Evolutionary conservation across 768 basidiomycete species (phyloP), one percentile per base, ranked within the genome.

Genomic region (Podaxis rugospora): DNA sequence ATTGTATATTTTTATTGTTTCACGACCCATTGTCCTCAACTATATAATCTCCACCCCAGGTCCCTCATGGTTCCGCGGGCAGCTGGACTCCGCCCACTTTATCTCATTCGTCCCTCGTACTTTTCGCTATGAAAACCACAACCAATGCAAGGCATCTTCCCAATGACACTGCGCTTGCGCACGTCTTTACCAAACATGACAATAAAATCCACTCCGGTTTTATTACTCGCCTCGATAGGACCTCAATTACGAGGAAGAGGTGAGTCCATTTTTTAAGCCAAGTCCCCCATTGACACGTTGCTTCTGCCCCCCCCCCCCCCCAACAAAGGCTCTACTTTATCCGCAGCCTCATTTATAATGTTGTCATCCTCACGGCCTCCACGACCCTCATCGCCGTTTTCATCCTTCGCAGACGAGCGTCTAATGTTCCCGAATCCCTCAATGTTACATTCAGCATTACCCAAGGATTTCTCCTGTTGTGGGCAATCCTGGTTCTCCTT

Each of bases 321-420:
- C 50, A n/a, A 13, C 36, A 25, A 25, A 75, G 74, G 52, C 53
- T 65, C 32, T 59, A 63, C 5, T 75, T 75, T 58, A 42, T 58
- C 36, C 68, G 65, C 62, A 69, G 69, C 14, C 58, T 76, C 13
- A 25, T 61, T 23, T 62, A 72, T 51, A 74, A 74, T 66, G 2
- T 68, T 7, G 39, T 61, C 51, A 64, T 75, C 35, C 47, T 70
- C 7, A 16, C 60, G 5, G 62, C 66, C 51, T 61, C 71, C n/a
- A 46, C 47, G 39, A 66, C 62, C 25, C 64, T 71, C 46, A 55
- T 65, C 27, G 44, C 51, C 10, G 18, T 66, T 37, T 66, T 67
- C 37, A 36, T 69, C 51, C n/a, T 61, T 25, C 63, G 53, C 18
- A 65, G 66, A 60, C 32, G 71, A 14, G 64, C 68, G 3, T 51